Conservation (phyloP, 2,329 filamentous ascomycete species). For the Neonectria ditissima region DNA sequence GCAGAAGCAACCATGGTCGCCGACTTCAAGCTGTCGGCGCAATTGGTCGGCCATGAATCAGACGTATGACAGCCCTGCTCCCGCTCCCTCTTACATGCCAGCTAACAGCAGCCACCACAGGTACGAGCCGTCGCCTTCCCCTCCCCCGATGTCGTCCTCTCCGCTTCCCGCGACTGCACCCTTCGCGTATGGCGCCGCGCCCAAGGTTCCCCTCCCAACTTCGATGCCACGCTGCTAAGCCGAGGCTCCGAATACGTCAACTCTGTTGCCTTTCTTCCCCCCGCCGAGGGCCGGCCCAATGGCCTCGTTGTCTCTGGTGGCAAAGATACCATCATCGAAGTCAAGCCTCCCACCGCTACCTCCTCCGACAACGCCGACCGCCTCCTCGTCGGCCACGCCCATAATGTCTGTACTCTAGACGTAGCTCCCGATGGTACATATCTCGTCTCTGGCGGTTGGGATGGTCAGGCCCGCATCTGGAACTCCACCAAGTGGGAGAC, state of each 20-base stretch:
- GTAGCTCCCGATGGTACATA: slow-evolving; percentile 77
- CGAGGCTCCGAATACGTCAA: slow-evolving; percentile 91
- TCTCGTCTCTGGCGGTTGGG: slow-evolving; percentile 94
- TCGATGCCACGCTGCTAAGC: slow-evolving; percentile 81
- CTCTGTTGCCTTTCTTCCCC: slow-evolving; percentile 79
- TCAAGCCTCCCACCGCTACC: slow-evolving; percentile 76
- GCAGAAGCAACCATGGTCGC: slow-evolving; percentile 59
- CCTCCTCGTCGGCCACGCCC: slow-evolving; percentile 84
- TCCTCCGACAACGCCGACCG: slow-evolving; percentile 84
- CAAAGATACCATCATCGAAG: slow-evolving; percentile 93
- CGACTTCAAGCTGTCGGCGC: slow-evolving; percentile 93
- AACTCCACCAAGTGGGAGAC: slow-evolving; percentile 86
- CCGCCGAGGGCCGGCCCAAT: slow-evolving; percentile 75
- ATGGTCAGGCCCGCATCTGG: slow-evolving; percentile 89
- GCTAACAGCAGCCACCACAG: slow-evolving; percentile 59
- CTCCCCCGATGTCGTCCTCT: slow-evolving; percentile 76
- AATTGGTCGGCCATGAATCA: slow-evolving; percentile 88
- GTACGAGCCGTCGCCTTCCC: slow-evolving; percentile 89
- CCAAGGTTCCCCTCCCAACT: slow-evolving; percentile 74
- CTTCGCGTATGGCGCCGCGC: slow-evolving; percentile 86
- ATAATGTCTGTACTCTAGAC: slow-evolving; percentile 90
- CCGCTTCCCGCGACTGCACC: slow-evolving; percentile 91
- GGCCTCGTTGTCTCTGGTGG: slow-evolving; percentile 90
- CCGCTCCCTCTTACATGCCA: neutral
- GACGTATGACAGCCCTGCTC: slow-evolving; percentile 73